phyloP scores from a whole-genome alignment of 495 filamentous ascomycete species.

The Venustampulla echinocandica region DNA sequence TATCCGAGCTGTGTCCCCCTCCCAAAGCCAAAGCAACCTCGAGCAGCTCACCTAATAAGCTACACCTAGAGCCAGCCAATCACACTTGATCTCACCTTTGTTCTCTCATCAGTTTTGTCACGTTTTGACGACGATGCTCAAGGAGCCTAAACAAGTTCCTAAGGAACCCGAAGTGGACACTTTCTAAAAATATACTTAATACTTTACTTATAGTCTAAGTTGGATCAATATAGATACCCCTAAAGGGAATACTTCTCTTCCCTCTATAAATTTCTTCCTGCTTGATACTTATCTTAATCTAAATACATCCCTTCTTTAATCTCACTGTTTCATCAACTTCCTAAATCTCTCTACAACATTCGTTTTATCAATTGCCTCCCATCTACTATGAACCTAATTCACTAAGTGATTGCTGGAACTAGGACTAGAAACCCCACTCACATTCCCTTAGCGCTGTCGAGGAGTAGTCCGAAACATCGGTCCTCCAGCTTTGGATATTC shows the following conservation, averaged over 20 bases:
- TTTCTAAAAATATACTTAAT: conserved; percentile 5
- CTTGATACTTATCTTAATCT: conserved; percentile 7
- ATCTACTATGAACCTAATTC: no score
- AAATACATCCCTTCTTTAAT: conserved; percentile 5
- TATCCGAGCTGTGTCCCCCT: no score
- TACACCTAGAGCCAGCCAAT: no score
- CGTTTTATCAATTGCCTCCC: not conserved
- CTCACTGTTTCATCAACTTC: conserved; percentile 1
- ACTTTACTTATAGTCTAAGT: conserved; percentile 7
- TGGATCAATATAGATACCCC: conserved; percentile 6
- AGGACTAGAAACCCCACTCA: no score
- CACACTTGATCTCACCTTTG: conserved; percentile 2
- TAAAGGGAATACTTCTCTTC: not conserved
- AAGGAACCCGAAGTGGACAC: conserved; percentile 3
- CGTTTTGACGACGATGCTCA: conserved; percentile 2
- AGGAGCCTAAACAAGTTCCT: conserved; percentile 1
- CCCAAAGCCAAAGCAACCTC: not conserved
- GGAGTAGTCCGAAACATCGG: no score
- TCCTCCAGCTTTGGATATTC: no score
- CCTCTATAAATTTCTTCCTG: conserved; percentile 7
- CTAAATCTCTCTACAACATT: conserved; percentile 4
- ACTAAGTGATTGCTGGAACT: no score
- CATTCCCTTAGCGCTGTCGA: no score
- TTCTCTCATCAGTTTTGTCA: conserved; percentile 2
- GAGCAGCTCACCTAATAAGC: not conserved